phyloP scores from a whole-genome alignment of 208 protist species.

The Leishmania arabica region DNA sequence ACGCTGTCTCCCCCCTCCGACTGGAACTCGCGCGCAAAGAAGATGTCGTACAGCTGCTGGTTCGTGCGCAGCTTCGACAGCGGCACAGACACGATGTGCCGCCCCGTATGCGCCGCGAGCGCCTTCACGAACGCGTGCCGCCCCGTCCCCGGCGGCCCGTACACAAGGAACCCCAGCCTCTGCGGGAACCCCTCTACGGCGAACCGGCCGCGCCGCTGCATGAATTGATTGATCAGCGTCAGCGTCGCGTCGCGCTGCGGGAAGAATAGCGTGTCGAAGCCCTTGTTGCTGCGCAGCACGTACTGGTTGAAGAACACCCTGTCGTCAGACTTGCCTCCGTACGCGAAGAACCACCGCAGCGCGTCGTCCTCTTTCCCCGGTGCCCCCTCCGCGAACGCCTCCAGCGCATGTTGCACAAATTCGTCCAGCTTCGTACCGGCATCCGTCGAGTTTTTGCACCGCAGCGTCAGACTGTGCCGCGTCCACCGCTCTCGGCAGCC shows the following conservation, averaged over 20 bases:
- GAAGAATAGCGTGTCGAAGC: slow-evolving; percentile 90
- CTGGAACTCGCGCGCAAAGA: slow-evolving; percentile 74
- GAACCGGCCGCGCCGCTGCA: slow-evolving; percentile 73
- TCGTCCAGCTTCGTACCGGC: slow-evolving; percentile 11
- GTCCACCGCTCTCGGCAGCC: background rate
- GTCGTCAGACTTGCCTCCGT: slow-evolving; percentile 19
- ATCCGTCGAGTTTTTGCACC: slow-evolving; percentile 1
- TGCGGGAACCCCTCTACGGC: slow-evolving; percentile 83
- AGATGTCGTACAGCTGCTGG: slow-evolving; percentile 90
- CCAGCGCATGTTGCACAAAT: slow-evolving; percentile 29
- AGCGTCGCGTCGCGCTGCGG: slow-evolving; percentile 65
- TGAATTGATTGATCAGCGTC: slow-evolving; percentile 82
- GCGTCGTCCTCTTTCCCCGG: background rate
- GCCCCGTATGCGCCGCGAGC: slow-evolving; percentile 99
- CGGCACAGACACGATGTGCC: slow-evolving; percentile 78
- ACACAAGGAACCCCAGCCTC: slow-evolving; percentile 98
- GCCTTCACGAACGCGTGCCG: slow-evolving; percentile 99
- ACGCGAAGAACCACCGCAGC: slow-evolving; percentile 16
- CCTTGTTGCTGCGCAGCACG: slow-evolving; percentile 71
- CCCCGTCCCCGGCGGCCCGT: slow-evolving; percentile 96
- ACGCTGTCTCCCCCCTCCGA: slow-evolving; percentile 22
- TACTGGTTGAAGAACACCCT: slow-evolving; percentile 70
- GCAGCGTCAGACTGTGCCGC: slow-evolving; percentile 2
- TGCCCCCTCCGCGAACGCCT: slow-evolving; percentile 22
- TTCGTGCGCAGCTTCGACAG: slow-evolving; percentile 80